Evolutionary conservation across 2,329 filamentous ascomycete species (phyloP).

Genomic region (Gaeumannomyces sp.): DNA sequence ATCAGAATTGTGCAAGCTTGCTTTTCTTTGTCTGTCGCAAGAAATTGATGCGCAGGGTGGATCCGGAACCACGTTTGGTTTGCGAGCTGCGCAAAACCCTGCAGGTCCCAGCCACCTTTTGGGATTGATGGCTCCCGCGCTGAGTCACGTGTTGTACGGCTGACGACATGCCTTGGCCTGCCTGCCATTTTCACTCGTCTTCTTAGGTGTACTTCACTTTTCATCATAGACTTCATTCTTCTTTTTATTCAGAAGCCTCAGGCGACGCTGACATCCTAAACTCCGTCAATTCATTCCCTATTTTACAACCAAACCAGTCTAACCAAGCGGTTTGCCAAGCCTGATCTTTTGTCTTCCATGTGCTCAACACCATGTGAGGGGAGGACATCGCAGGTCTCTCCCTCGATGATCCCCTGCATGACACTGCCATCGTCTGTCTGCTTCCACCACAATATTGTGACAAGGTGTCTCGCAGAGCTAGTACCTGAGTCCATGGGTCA

Average conservation of each 20-base stretch:
- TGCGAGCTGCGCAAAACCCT: background rate
- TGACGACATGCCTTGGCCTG: background rate
- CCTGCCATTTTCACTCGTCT: too few relatives aligned
- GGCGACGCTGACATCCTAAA: background rate
- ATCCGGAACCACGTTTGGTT: background rate
- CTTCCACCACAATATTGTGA: too few relatives aligned
- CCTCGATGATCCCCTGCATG: too few relatives aligned
- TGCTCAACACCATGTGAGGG: too few relatives aligned
- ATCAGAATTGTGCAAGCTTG: background rate
- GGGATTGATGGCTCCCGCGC: background rate
- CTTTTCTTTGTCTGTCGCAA: background rate
- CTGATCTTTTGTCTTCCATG: too few relatives aligned
- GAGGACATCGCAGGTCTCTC: too few relatives aligned
- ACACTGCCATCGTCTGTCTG: too few relatives aligned
- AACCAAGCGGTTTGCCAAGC: too few relatives aligned
- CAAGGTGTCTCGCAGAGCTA: too few relatives aligned
- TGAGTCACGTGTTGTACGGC: background rate
- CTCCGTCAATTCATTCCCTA: background rate
- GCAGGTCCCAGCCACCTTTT: slow-evolving; percentile 1
- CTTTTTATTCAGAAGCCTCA: background rate
- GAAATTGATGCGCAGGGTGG: slow-evolving; percentile 1
- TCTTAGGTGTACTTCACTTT: too few relatives aligned
- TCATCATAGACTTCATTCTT: too few relatives aligned
- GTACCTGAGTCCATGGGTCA: too few relatives aligned
- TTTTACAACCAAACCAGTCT: background rate